phyloP scores from a whole-genome alignment of 352 stramenopile genomes.

The Peronosclerospora sorghi region DNA sequence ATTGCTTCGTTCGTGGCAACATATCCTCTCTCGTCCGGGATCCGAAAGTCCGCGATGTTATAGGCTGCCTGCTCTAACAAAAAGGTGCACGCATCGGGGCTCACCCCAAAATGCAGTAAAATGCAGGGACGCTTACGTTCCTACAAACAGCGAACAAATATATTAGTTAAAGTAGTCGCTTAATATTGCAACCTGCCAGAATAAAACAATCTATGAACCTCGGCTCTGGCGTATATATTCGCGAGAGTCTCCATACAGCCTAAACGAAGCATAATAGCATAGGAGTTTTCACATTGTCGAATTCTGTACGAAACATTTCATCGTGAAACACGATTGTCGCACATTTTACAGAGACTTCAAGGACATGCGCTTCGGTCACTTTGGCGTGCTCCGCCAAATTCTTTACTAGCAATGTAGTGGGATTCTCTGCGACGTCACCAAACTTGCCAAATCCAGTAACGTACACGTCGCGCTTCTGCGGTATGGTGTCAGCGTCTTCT shows the following conservation, averaged over 20 bases:
- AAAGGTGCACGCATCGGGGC: slow-evolving; percentile 29
- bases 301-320: background rate
- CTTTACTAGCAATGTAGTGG: slow-evolving; percentile 53
- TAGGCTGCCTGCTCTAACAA: slow-evolving; percentile 61
- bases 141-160: slow-evolving; percentile 11
- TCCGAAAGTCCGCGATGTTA: slow-evolving; percentile 71
- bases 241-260: slow-evolving; percentile 19
- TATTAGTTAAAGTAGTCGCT: background rate
- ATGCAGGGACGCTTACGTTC: slow-evolving; percentile 35
- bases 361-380: slow-evolving; percentile 51
- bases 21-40: slow-evolving; percentile 68
- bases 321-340: slow-evolving; percentile 2
- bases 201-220: slow-evolving; percentile 6
- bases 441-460: slow-evolving; percentile 82
- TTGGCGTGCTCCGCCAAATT: slow-evolving; percentile 44
- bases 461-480: slow-evolving; percentile 45
- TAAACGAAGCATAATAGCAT: slow-evolving; percentile 5
- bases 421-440: slow-evolving; percentile 69
- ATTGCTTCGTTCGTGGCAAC: slow-evolving; percentile 47
- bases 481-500: background rate
- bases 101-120: slow-evolving; percentile 71
- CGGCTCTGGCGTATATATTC: slow-evolving; percentile 17
- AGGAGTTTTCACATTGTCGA: background rate
- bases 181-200: background rate
- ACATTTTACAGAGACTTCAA: slow-evolving; percentile 63